Evolutionary conservation across 1,139 yeast species (phyloP).

Genomic region (Suhomyces bokatorum): DNA sequence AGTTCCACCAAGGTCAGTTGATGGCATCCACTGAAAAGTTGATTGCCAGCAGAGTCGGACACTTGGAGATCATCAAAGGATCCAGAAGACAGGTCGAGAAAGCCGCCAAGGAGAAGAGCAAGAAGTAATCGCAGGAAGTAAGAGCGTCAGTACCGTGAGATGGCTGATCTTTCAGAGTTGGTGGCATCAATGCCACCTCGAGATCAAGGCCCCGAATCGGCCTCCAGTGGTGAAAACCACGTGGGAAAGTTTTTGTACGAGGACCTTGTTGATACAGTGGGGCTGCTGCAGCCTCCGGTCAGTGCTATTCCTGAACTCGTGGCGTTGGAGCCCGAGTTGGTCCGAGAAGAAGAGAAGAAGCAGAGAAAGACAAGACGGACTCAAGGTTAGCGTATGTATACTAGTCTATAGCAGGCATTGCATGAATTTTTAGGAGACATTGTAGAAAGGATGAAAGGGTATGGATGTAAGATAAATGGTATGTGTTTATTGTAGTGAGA

Average conservation of each 20-base stretch:
- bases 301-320: constrained; percentile 27
- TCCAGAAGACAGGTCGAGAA: constrained; percentile 83
- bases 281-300: constrained; percentile 9
- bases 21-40: constrained; percentile 78
- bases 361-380: constrained; percentile 18
- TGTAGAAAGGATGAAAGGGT: not conserved
- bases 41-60: constrained; percentile 91
- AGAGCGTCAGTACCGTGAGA: not conserved
- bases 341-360: constrained; percentile 22
- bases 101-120: constrained; percentile 36
- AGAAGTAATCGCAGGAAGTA: constrained; percentile 13
- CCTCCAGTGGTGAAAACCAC: not conserved
- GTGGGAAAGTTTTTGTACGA: constrained; percentile 7
- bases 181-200: not conserved
- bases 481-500: too few species aligned
- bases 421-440: not conserved
- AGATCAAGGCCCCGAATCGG: not conserved
- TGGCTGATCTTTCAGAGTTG: not conserved
- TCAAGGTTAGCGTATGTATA: constrained; percentile 14
- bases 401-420: not conserved
- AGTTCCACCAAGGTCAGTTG: constrained; percentile 66
- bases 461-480: too few species aligned
- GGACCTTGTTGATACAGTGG: constrained; percentile 9
- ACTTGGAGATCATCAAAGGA: constrained; percentile 86
- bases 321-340: constrained; percentile 36